Evolutionary conservation across 345 rosid genomes (phyloP).

Genomic region (Durio zibethinus): DNA sequence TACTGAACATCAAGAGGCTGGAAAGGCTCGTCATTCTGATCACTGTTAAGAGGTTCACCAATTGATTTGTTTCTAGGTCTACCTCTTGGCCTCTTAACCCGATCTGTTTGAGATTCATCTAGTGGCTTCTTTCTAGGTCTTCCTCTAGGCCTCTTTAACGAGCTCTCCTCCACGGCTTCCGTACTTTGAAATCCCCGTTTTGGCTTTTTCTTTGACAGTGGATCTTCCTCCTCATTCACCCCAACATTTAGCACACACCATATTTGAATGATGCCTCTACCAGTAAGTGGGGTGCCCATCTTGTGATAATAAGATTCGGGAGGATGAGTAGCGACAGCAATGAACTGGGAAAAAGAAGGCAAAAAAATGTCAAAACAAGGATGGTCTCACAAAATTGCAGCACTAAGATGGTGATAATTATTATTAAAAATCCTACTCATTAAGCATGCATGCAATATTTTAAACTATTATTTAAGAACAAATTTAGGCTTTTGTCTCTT

Average conservation of each 20-base stretch:
- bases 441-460: background rate
- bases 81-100: constrained; percentile 41
- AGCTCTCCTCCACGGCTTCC: constrained; percentile 22
- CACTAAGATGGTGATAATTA: background rate
- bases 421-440: background rate
- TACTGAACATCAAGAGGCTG: constrained; percentile 47
- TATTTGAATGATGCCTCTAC: constrained; percentile 85
- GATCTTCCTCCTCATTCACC: constrained; percentile 28
- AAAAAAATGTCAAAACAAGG: background rate
- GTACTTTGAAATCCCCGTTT: constrained; percentile 18
- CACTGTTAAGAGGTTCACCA: constrained; percentile 32
- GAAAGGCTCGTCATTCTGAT: constrained; percentile 28
- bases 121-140: constrained; percentile 38
- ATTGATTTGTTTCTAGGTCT: constrained; percentile 48
- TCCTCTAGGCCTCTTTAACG: constrained; percentile 42
- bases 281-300: constrained; percentile 62
- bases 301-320: constrained; percentile 73
- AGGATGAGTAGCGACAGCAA: constrained; percentile 92
- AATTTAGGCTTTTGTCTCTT: background rate
- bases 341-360: constrained; percentile 46
- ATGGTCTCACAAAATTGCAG: background rate
- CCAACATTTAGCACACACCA: constrained; percentile 63
- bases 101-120: constrained; percentile 24
- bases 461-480: background rate
- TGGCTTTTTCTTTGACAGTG: constrained; percentile 20